Evolutionary conservation across 805 yeast genomes (phyloP).

Genomic region (Spathaspora hagerdaliae): DNA sequence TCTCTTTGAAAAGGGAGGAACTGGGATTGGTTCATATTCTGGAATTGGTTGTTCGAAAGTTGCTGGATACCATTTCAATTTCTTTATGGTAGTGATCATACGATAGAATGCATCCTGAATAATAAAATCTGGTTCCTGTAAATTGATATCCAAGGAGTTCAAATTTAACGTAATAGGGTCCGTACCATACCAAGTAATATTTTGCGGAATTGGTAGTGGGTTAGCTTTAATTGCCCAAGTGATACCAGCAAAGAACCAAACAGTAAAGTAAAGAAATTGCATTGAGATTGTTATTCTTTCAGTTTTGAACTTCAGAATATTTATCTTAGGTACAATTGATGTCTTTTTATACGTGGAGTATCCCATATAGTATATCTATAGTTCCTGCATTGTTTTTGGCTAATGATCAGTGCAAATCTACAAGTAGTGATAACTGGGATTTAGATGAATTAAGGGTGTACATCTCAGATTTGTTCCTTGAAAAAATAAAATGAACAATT

Average conservation of each 20-base stretch:
- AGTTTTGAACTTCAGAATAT: no score
- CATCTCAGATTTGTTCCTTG: no score
- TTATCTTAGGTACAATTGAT: no score
- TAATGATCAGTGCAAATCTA: no score
- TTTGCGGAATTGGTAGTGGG: conserved; percentile 21
- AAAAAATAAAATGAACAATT: no score
- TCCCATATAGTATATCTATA: no score
- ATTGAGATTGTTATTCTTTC: neutral
- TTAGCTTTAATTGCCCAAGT: conserved; percentile 13
- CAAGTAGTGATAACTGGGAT: no score
- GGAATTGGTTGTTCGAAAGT: conserved; percentile 22
- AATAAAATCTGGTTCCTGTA: neutral
- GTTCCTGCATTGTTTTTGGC: no score
- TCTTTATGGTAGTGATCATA: conserved; percentile 10
- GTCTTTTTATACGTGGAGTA: no score
- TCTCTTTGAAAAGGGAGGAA: neutral
- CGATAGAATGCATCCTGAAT: conserved; percentile 5
- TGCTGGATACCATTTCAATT: conserved; percentile 31
- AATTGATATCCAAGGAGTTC: neutral
- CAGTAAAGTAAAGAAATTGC: neutral
- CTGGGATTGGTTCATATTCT: neutral
- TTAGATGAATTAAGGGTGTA: no score
- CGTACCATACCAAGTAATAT: conserved; percentile 16
- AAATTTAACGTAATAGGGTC: conserved; percentile 6
- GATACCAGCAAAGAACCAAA: neutral